Percentiles rank a stretch among this genome's conserved stretches.
Evolutionary conservation across 371 early-diverging fungal genomes (phyloP).

Genomic region (Mortierella sp.): DNA sequence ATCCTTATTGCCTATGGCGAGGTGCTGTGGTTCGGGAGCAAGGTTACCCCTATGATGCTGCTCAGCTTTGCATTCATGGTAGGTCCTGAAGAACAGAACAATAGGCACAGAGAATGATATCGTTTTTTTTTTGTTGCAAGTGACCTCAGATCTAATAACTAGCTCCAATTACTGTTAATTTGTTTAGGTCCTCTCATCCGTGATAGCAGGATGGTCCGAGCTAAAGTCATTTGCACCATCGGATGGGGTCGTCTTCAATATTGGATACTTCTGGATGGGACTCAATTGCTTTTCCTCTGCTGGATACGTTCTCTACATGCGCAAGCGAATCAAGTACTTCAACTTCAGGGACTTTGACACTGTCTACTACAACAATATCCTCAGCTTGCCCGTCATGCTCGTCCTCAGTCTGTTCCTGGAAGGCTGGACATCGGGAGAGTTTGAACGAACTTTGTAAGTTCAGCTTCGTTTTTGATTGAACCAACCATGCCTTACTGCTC

Average conservation of each 20-base stretch:
- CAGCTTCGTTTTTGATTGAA: background rate
- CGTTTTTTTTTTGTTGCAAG: background rate
- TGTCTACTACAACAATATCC: slow-evolving; percentile 96
- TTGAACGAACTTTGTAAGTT: slow-evolving; percentile 71
- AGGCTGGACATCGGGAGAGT: slow-evolving; percentile 73
- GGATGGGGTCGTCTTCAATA: slow-evolving; percentile 52
- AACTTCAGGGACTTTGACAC: slow-evolving; percentile 96
- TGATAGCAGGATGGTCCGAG: slow-evolving; percentile 91
- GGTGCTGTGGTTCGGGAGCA: slow-evolving; percentile 83
- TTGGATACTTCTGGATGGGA: slow-evolving; percentile 94
- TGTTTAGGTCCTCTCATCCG: slow-evolving; percentile 81
- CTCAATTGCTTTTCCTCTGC: slow-evolving; percentile 95
- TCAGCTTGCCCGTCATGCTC: slow-evolving; percentile 90
- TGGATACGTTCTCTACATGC: slow-evolving; percentile 93
- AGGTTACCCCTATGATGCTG: slow-evolving; percentile 84
- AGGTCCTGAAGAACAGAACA: background rate
- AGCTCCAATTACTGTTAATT: background rate
- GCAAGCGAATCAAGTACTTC: slow-evolving; percentile 86
- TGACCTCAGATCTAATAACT: background rate
- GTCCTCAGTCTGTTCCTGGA: slow-evolving; percentile 85
- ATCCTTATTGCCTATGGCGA: slow-evolving; percentile 98
- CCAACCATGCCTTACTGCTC: background rate
- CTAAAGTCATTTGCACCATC: slow-evolving; percentile 54
- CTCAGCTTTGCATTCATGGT: slow-evolving; percentile 93
- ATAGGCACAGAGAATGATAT: background rate